Percentiles rank a stretch among this genome's conserved stretches.
Conservation (phyloP, 441 rosid genomes). For the Manihot esculenta region DNA sequence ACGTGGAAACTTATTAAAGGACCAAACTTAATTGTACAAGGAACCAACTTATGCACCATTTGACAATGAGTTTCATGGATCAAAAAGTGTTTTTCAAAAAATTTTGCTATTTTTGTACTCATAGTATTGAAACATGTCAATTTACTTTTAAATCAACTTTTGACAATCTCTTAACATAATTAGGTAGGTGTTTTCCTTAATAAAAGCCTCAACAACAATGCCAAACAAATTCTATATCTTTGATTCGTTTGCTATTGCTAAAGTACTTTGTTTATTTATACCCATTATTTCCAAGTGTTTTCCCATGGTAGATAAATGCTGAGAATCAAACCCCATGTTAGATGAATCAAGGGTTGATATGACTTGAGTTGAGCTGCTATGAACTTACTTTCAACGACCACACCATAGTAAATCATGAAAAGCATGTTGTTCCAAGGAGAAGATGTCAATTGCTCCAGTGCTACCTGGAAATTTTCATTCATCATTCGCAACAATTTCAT, state of each 20-base stretch:
- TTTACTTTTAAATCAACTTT: too few relatives aligned
- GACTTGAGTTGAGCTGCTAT: neutral
- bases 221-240: too few relatives aligned
- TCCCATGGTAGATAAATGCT: neutral
- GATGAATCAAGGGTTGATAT: neutral
- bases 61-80: too few relatives aligned
- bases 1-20: neutral
- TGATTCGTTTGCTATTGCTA: neutral
- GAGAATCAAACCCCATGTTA: neutral
- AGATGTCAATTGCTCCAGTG: constrained; percentile 73
- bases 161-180: too few relatives aligned
- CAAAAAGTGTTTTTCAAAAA: too few relatives aligned
- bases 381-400: constrained; percentile 64
- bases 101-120: too few relatives aligned
- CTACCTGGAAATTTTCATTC: constrained; percentile 46
- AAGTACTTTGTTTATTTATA: neutral
- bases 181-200: too few relatives aligned
- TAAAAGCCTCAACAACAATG: too few relatives aligned
- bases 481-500: constrained; percentile 18
- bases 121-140: too few relatives aligned
- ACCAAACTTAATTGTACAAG: neutral
- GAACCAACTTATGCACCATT: neutral
- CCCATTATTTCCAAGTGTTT: too few relatives aligned
- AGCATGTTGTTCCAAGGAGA: constrained; percentile 90
- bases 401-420: constrained; percentile 77